Percentiles rank a stretch among this genome's conserved stretches.
Conservation (phyloP, 768 basidiomycete species). For the Rickenella mellea region DNA sequence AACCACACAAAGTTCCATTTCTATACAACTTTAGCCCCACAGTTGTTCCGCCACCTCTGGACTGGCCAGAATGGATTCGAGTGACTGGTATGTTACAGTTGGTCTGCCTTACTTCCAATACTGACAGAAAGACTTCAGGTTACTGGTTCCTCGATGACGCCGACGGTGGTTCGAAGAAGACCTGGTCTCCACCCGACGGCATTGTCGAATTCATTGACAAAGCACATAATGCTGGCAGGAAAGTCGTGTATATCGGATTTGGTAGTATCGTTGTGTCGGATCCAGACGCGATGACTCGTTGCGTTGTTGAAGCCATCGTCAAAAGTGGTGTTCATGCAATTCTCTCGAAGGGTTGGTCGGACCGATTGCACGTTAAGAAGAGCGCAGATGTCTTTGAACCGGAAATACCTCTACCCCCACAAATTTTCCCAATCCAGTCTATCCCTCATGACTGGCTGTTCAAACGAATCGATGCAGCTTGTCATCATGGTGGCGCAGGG, state of each 20-base stretch:
- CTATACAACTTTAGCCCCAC: slow-evolving; percentile 94
- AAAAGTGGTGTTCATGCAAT: slow-evolving; percentile 87
- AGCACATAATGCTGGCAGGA: slow-evolving; percentile 69
- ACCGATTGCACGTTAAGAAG: slow-evolving; percentile 66
- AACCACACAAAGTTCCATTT: slow-evolving; percentile 96
- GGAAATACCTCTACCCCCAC: slow-evolving; percentile 62
- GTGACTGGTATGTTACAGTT: slow-evolving; percentile 55
- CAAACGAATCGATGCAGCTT: slow-evolving; percentile 87
- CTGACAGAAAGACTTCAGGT: slow-evolving; percentile 34
- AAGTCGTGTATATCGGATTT: slow-evolving; percentile 95
- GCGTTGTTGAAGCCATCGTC: slow-evolving; percentile 80
- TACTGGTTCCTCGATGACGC: slow-evolving; percentile 98
- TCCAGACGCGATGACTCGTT: slow-evolving; percentile 85
- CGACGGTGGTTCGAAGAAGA: slow-evolving; percentile 77
- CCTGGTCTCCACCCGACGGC: slow-evolving; percentile 81
- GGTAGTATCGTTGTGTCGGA: slow-evolving; percentile 96
- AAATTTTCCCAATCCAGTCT: slow-evolving; percentile 78
- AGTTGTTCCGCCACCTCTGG: slow-evolving; percentile 85
- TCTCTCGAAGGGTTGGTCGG: slow-evolving; percentile 97
- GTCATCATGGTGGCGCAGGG: slow-evolving; percentile 96
- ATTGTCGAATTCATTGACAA: slow-evolving; percentile 75
- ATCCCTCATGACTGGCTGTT: slow-evolving; percentile 97
- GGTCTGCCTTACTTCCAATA: slow-evolving; percentile 5
- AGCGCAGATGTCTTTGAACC: slow-evolving; percentile 44
- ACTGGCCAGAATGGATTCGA: slow-evolving; percentile 99